Percentiles rank a stretch among this genome's conserved stretches.
These are phyloP conservation scores for Dipteronia sinensis DNA, from an alignment of 345 rosid species.

Conservation along the genomic window DNA sequence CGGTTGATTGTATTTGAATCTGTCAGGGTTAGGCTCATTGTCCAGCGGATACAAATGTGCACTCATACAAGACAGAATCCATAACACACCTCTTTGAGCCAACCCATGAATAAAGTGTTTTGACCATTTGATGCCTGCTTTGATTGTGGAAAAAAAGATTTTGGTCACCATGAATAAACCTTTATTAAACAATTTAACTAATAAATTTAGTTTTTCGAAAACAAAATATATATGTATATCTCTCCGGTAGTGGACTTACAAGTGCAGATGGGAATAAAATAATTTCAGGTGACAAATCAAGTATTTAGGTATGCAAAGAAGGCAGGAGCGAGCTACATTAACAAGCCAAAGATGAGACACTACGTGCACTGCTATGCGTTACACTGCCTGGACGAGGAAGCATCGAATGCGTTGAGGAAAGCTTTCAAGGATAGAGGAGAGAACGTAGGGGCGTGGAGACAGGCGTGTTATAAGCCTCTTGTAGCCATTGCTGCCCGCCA, in stretches of 20 bases:
- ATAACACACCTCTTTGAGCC: neutral
- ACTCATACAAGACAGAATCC: neutral
- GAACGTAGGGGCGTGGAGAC: constrained; percentile 97
- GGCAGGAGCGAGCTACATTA: constrained; percentile 93
- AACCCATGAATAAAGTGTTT: too few relatives aligned
- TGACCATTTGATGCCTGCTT: too few relatives aligned
- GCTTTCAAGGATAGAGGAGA: constrained; percentile 92
- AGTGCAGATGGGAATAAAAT: neutral
- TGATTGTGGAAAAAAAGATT: too few relatives aligned
- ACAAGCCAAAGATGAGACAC: constrained; percentile 99
- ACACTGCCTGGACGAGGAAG: constrained; percentile 89
- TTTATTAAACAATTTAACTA: neutral
- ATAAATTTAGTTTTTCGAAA: too few relatives aligned
- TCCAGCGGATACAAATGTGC: neutral
- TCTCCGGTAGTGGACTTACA: neutral
- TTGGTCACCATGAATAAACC: neutral
- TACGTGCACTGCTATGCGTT: constrained; percentile 97
- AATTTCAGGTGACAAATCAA: constrained; percentile 83
- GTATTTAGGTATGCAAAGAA: constrained; percentile 93
- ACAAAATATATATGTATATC: too few relatives aligned
- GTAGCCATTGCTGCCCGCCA: constrained; percentile 79
- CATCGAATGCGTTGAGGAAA: constrained; percentile 72
- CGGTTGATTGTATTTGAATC: neutral
- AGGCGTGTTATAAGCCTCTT: constrained; percentile 92
- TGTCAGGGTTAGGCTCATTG: neutral